Base-by-base conservation (phyloP, 2,329 filamentous ascomycete species). In the Thielaviopsis euricoi region DNA sequence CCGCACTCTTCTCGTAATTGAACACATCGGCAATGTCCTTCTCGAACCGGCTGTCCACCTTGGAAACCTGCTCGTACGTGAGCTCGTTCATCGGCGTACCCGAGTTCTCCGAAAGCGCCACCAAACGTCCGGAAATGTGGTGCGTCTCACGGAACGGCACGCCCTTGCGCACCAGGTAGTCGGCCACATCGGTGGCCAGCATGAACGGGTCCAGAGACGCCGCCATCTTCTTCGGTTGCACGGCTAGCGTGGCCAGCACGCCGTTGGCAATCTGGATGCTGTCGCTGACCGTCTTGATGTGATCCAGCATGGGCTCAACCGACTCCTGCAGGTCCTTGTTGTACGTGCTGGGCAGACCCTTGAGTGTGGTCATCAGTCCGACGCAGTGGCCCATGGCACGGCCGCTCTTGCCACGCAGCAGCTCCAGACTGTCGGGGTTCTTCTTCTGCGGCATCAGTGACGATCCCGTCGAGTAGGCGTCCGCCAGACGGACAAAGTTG, bases 251-350 rank as follows among this genome's bases (percentile, higher is more conserved):
- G 1, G 81, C 80, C 3, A 95, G 75, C 5, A 94, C 85, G 57
- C 89, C 86, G 23, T 86, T 86, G 26, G 87, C 86, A 64, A 95
- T 95, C 69, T 85, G 82, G 57, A 94, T 78, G 66, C 85, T 89
- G 74, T 94, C 86, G 58, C 78, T 79, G 61, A 93, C 77, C 6
- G 87, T 91, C 77, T 89, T 87, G 70, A 90, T 80, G 68, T 84
- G 81, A 69, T 94, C 87, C 53, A 95, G 79, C 72, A 95, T 81
- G n/a, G 86, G 85, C 75, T 94, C 86, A 61, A 87, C 83, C 60
- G 81, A 85, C 72, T 95, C 89, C 71, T 95, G 88, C n/a, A 94
- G 71, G 69, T 95, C 88, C 72, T 94, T 95, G 75, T 94, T 91
- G 75, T 94, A 94, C 2, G 86, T 89, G 50, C 80, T 86, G 1